Conservation (phyloP, 768 basidiomycete species). For the Wakefieldia striispora region DNA sequence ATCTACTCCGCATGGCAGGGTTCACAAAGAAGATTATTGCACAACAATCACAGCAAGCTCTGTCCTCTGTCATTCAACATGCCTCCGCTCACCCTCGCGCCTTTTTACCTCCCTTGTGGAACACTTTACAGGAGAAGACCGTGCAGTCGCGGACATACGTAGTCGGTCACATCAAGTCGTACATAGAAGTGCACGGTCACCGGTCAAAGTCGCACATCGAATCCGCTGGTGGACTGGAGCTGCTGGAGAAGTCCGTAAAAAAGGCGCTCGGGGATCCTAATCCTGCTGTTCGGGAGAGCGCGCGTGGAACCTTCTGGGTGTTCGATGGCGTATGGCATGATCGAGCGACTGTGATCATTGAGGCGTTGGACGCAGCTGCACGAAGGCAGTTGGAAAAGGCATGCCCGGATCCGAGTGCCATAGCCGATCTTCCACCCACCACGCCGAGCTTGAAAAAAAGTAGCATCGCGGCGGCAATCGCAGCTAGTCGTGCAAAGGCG, state of each 20-base stretch:
- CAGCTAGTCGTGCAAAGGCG: slow-evolving; percentile 86
- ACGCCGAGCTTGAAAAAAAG: slow-evolving; percentile 69
- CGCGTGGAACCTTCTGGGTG: slow-evolving; percentile 75
- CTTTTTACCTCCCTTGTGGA: slow-evolving; percentile 66
- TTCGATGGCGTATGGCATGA: slow-evolving; percentile 77
- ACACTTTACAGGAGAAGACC: slow-evolving; percentile 75
- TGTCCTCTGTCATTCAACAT: slow-evolving; percentile 64
- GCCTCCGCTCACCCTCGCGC: slow-evolving; percentile 70
- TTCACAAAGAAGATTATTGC: slow-evolving; percentile 93
- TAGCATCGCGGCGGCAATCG: slow-evolving; percentile 83
- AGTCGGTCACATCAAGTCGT: slow-evolving; percentile 69
- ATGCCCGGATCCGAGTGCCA: slow-evolving; percentile 58
- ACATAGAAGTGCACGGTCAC: slow-evolving; percentile 69
- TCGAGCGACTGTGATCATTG: slow-evolving; percentile 59
- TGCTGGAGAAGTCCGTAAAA: slow-evolving; percentile 70
- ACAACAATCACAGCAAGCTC: slow-evolving; percentile 76
- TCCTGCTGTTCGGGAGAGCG: slow-evolving; percentile 71
- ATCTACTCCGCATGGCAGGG: slow-evolving; percentile 81
- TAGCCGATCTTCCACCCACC: slow-evolving; percentile 43
- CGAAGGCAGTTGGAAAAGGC: slow-evolving; percentile 85
- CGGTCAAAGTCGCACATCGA: slow-evolving; percentile 69
- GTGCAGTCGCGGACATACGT: slow-evolving; percentile 68
- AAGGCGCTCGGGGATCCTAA: slow-evolving; percentile 77
- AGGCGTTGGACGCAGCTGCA: slow-evolving; percentile 61
- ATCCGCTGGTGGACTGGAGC: slow-evolving; percentile 60